phyloP scores from a whole-genome alignment of 306 rosid genomes.

The Begonia fuchsioides region DNA sequence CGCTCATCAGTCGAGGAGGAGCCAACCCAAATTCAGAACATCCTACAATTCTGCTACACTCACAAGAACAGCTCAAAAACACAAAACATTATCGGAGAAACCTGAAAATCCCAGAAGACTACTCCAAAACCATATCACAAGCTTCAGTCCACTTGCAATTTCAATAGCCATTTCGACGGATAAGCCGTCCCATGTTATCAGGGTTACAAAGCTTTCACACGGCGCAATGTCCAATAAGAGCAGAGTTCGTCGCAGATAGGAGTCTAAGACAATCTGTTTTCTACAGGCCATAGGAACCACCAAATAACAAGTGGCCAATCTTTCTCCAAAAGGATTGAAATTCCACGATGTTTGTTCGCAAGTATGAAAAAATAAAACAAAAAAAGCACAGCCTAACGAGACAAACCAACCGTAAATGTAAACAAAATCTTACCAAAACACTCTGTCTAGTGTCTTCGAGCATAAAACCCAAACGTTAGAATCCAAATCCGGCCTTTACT shows the following conservation, averaged over 20 bases:
- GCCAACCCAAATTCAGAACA: conserved; percentile 20
- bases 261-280: conserved; percentile 10
- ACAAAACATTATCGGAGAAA: background rate
- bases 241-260: conserved; percentile 13
- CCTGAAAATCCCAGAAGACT: conserved; percentile 11
- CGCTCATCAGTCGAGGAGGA: conserved; percentile 15
- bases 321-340: conserved; percentile 18
- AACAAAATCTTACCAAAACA: background rate
- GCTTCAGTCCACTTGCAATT: conserved; percentile 11
- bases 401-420: background rate
- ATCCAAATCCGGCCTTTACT: too few species aligned
- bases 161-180: conserved; percentile 11
- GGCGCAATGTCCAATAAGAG: background rate
- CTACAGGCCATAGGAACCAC: conserved; percentile 34
- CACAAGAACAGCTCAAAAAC: background rate
- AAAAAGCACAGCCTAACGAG: conserved; percentile 1
- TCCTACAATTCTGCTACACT: background rate
- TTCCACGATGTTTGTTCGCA: conserved; percentile 9
- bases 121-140: conserved; percentile 10
- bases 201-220: conserved; percentile 14
- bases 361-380: background rate
- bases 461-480: too few species aligned
- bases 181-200: conserved; percentile 22
- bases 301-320: conserved; percentile 54
- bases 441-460: too few species aligned